phyloP scores from a whole-genome alignment of 306 rosid species.

The Myrica gale region DNA sequence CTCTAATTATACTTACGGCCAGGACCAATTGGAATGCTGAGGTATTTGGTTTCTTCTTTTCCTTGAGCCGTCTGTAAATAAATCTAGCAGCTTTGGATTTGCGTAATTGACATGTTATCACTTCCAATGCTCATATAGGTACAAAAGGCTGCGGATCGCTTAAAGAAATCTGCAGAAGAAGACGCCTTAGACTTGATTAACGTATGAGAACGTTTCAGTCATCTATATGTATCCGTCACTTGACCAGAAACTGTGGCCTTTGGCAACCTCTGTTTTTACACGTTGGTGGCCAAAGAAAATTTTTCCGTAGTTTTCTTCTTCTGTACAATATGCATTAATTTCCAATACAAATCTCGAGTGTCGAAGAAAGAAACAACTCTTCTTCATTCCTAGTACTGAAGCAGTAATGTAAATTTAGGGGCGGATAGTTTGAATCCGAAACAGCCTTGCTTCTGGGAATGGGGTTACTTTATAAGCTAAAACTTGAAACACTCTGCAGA shows the following conservation, averaged over 20 bases:
- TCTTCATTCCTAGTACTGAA: too few species aligned
- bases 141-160: constrained; percentile 42
- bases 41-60: constrained; percentile 31
- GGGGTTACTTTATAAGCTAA: too few species aligned
- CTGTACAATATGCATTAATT: background rate
- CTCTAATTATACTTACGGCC: constrained; percentile 54
- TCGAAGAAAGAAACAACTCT: background rate
- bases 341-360: background rate
- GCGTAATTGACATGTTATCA: background rate
- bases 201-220: constrained; percentile 5
- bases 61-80: background rate
- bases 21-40: constrained; percentile 64
- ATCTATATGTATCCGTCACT: background rate
- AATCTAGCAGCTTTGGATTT: background rate
- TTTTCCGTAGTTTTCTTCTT: background rate
- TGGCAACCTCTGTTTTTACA: background rate
- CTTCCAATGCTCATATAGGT: constrained; percentile 39
- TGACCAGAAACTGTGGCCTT: background rate
- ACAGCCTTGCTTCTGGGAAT: too few species aligned
- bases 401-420: too few species aligned
- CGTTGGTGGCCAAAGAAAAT: too few species aligned
- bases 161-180: constrained; percentile 44
- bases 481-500: too few species aligned
- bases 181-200: constrained; percentile 34
- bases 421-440: too few species aligned